Percentiles rank a stretch among this genome's conserved stretches.
phyloP scores from a whole-genome alignment of 441 rosid genomes.

The Kokia cookei region DNA sequence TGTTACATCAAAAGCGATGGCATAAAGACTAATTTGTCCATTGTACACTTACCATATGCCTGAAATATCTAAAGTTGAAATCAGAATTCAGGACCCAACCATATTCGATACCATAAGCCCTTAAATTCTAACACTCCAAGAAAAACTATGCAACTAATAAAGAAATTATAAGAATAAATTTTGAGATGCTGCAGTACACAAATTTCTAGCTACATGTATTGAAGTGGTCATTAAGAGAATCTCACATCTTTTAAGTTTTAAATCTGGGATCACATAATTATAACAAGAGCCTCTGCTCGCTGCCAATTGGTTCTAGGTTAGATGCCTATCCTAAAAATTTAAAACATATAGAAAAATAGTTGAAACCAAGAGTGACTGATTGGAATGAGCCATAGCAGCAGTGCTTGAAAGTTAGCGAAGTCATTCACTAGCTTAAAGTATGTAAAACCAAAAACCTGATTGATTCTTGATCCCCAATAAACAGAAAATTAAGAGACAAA shows the following conservation, averaged over 20 bases:
- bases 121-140: neutral
- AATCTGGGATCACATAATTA: neutral
- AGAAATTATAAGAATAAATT: neutral
- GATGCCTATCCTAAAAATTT: neutral
- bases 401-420: neutral
- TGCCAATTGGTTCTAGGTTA: neutral
- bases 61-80: neutral
- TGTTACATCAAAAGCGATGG: neutral
- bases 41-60: neutral
- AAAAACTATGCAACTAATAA: neutral
- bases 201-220: slow-evolving; percentile 1
- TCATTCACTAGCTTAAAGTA: neutral
- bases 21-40: neutral
- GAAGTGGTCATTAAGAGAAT: neutral
- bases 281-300: neutral
- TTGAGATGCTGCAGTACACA: neutral
- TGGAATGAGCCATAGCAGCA: neutral
- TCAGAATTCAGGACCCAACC: neutral
- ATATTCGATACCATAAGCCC: neutral
- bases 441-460: neutral
- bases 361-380: neutral
- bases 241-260: neutral
- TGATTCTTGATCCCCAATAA: neutral
- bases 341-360: neutral
- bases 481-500: neutral